Base-by-base conservation (phyloP, 805 yeast species). In the Metschnikowia continentalis region DNA sequence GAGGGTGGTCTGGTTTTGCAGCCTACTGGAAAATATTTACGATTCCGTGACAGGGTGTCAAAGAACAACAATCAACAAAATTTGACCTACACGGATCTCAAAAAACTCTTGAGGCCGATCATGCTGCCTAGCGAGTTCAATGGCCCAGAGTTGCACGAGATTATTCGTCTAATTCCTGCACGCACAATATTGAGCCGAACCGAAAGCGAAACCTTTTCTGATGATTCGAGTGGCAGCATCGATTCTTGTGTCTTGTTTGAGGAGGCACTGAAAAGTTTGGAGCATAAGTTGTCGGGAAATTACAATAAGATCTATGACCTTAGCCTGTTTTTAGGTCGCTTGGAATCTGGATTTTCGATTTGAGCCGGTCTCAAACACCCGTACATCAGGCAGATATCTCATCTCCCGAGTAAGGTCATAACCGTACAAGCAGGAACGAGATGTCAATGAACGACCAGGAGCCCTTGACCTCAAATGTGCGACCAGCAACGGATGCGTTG, bases 401-500 rank as follows among this genome's bases (percentile, higher is more conserved):
- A 77, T 53, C 26, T 1, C 32, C 8, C 8, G 8, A 43, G 39
- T 32, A 15, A 32, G 19, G 19, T 19, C 8, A 5, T 35, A 30
- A 23, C 3, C 10, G 6, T 23, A 13, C 26, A 14, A 13, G 33
- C 33, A 17, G 13, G 6, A 44, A 11, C 17, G 23, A 35, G 23
- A 44, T 44, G 41, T 44, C 41, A 6, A 15, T 35, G 35, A 47
- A 44, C 30, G 47, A 40, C 7, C 52, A 52, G 6, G 61, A 59
- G 61, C 96, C 96, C 0, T 70, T 90, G 50, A 88, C 96, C 0
- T 86, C 95, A 1, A 82, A 83, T 15, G 85, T 82, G 11, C 80
- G 88, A 52, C 96, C 94, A 13, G 79, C 77, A 23, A 74, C 83
- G 3, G 84, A 82, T 63, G 84, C 96, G 0, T 81, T 90, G 13